Conservation (phyloP, 176 grass and related monocot species). For the Otatea glauca region DNA sequence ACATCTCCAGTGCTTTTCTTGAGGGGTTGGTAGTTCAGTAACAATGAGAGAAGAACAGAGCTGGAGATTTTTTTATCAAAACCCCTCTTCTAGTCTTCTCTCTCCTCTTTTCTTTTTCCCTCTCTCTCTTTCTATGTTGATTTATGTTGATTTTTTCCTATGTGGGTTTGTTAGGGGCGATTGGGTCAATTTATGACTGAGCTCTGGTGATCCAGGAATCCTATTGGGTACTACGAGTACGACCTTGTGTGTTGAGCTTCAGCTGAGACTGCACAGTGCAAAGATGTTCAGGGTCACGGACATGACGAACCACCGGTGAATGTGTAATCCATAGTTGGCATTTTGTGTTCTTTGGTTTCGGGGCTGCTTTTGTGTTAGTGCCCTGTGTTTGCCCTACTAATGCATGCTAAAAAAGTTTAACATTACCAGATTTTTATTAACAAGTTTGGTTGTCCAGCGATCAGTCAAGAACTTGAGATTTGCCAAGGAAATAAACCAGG, state of each 20-base stretch:
- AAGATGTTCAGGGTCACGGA: neutral
- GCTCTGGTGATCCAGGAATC: neutral
- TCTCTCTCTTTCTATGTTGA: conserved; percentile 26
- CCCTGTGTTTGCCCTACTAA: neutral
- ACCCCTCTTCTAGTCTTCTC: neutral
- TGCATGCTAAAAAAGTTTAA: neutral
- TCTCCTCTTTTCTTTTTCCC: neutral
- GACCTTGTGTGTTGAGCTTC: neutral
- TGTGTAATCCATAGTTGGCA: too few relatives aligned
- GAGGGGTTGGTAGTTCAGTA: conserved; percentile 35
- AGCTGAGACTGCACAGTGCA: neutral
- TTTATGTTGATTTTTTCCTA: neutral
- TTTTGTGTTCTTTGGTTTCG: neutral
- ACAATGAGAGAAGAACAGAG: conserved; percentile 37
- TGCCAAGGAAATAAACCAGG: neutral
- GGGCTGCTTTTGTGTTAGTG: neutral
- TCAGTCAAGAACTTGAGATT: neutral
- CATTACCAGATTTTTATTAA: neutral
- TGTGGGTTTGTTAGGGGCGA: conserved; percentile 25
- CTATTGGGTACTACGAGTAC: neutral
- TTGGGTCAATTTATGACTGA: neutral
- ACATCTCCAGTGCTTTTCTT: conserved; percentile 10
- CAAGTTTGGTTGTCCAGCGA: neutral
- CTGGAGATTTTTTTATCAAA: conserved; percentile 6
- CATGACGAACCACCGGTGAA: neutral